Percentiles rank a stretch among this genome's conserved stretches.
phyloP scores from a whole-genome alignment of 1,284 basidiomycete genomes.

The Pascua sp. region DNA sequence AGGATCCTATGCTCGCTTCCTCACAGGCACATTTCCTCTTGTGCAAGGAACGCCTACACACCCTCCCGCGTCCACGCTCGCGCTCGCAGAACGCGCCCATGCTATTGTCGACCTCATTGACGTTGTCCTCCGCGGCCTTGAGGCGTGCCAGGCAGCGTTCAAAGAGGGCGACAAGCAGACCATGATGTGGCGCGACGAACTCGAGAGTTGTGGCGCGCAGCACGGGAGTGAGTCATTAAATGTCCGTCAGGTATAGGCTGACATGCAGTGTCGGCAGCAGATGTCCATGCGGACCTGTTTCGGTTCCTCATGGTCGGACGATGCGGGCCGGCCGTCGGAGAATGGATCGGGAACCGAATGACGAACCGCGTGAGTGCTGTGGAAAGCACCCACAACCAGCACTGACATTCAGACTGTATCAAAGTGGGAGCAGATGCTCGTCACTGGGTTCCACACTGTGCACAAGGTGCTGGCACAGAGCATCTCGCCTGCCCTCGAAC shows the following conservation, averaged over 20 bases:
- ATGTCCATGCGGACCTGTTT: constrained; percentile 44
- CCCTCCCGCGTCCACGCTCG: constrained; percentile 7
- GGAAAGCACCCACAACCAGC: neutral
- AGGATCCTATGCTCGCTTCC: constrained; percentile 6
- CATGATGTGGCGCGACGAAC: constrained; percentile 42
- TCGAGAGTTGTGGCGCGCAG: constrained; percentile 40
- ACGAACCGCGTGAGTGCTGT: constrained; percentile 33
- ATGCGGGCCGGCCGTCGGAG: constrained; percentile 32
- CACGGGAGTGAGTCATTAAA: constrained; percentile 23
- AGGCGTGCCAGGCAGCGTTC: constrained; percentile 27
- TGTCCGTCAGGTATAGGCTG: neutral
- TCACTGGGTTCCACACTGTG: constrained; percentile 28
- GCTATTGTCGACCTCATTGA: constrained; percentile 26
- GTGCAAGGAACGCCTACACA: neutral
- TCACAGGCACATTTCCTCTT: constrained; percentile 34
- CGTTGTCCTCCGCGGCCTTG: constrained; percentile 32
- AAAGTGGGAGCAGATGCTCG: constrained; percentile 41
- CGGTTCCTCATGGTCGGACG: constrained; percentile 40
- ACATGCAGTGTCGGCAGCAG: constrained; percentile 24
- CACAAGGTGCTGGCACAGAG: constrained; percentile 36
- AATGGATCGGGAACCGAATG: constrained; percentile 45
- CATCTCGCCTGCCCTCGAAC: constrained; percentile 38
- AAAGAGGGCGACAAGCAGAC: constrained; percentile 43
- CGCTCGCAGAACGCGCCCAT: constrained; percentile 29
- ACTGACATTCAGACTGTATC: constrained; percentile 29